Conservation (phyloP, 2,329 filamentous ascomycete species). For the Chlorencoelia australis region DNA sequence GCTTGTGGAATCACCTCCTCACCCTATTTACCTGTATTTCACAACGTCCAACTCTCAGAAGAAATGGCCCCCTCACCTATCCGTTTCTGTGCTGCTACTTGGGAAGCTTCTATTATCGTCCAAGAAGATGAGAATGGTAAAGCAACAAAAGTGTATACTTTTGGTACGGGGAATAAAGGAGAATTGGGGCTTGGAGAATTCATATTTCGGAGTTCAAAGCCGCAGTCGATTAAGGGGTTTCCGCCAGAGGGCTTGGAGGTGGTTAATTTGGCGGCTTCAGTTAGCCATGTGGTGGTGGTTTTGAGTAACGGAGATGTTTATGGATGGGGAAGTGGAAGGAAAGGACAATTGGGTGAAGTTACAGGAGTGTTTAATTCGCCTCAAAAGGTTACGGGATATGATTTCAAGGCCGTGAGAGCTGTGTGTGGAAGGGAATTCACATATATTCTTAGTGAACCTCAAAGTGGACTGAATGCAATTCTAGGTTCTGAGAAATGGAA, state of each 20-base stretch:
- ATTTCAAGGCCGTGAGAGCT: constrained; percentile 55
- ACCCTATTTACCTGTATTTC: constrained; percentile 11
- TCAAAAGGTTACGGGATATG: constrained; percentile 44
- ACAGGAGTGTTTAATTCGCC: constrained; percentile 47
- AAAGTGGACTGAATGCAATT: constrained; percentile 50
- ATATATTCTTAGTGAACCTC: constrained; percentile 50
- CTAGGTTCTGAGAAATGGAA: constrained; percentile 70
- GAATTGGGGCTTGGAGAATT: constrained; percentile 57
- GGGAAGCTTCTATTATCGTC: constrained; percentile 63
- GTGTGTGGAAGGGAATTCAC: constrained; percentile 84
- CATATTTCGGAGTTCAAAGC: constrained; percentile 38
- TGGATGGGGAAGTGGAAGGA: constrained; percentile 81
- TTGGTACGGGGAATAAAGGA: constrained; percentile 59
- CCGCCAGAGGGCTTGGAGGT: constrained; percentile 51
- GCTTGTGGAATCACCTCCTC: constrained; percentile 37
- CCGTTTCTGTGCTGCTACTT: constrained; percentile 58
- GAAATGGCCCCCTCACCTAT: constrained; percentile 20
- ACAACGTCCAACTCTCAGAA: constrained; percentile 13
- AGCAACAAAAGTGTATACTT: constrained; percentile 45
- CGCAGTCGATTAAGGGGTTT: constrained; percentile 48
- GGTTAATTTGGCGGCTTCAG: constrained; percentile 57
- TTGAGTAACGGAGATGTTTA: constrained; percentile 67
- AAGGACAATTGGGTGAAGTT: constrained; percentile 67
- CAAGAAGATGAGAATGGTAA: constrained; percentile 34
- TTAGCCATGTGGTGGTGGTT: constrained; percentile 68